Evolutionary conservation across 1,139 yeast genomes (phyloP).

Genomic region (Komagataea norvegica): DNA sequence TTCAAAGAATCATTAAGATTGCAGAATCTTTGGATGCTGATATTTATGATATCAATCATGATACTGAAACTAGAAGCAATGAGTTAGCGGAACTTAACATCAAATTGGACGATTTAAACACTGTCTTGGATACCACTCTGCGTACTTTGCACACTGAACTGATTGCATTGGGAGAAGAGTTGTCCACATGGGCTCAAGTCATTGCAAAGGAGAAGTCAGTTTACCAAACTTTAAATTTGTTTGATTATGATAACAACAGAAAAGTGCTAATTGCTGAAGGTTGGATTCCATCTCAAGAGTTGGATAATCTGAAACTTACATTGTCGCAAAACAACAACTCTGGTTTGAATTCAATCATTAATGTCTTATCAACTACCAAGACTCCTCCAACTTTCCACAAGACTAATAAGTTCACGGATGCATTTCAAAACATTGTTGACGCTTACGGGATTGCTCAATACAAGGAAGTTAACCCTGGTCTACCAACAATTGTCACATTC

Average conservation of each 20-base stretch:
- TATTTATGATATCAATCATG: slow-evolving; percentile 63
- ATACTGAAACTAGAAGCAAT: slow-evolving; percentile 48
- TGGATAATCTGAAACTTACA: slow-evolving; percentile 40
- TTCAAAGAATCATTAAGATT: slow-evolving; percentile 64
- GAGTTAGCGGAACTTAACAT: slow-evolving; percentile 55
- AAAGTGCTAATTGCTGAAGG: slow-evolving; percentile 96
- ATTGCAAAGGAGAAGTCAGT: slow-evolving; percentile 70
- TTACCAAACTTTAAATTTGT: slow-evolving; percentile 70
- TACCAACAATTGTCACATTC: slow-evolving; percentile 90
- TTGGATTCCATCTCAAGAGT: slow-evolving; percentile 72
- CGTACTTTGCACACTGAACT: slow-evolving; percentile 71
- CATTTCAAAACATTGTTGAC: slow-evolving; percentile 90
- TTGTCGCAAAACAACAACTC: slow-evolving; percentile 48
- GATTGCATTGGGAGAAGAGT: slow-evolving; percentile 66
- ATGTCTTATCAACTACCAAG: slow-evolving; percentile 72
- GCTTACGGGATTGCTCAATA: slow-evolving; percentile 94
- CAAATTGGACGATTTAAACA: slow-evolving; percentile 58
- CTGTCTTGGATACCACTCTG: slow-evolving; percentile 67
- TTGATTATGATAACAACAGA: slow-evolving; percentile 80
- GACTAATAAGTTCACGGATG: slow-evolving; percentile 86
- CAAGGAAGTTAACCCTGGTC: slow-evolving; percentile 93
- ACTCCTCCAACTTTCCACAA: slow-evolving; percentile 93
- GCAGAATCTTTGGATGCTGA: slow-evolving; percentile 83
- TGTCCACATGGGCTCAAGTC: slow-evolving; percentile 62
- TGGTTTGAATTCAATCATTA: slow-evolving; percentile 71